Evolutionary conservation across 768 basidiomycete genomes (phyloP), one percentile per base, ranked within the genome.

Genomic region (Suillus decipiens): DNA sequence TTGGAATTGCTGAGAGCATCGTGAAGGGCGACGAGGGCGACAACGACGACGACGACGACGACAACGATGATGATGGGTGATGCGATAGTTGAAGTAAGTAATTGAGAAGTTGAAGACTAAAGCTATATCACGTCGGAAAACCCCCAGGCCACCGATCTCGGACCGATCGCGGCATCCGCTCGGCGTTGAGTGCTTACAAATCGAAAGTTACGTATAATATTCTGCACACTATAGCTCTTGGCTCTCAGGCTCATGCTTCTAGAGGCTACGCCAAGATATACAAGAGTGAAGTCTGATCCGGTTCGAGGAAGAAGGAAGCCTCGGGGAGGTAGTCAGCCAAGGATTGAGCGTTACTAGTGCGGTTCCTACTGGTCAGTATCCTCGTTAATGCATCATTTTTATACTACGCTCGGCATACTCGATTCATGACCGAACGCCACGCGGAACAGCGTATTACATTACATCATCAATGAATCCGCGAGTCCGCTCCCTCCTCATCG

Each of bases 1-100:
- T 80, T 43, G 78, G 79, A 64, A 63, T 73, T 15, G 78, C 70
- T 43, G 76, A 76, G 63, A 80, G 74, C 79, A 78, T 80, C 51
- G 63, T 11, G 61, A 59, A 17, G 5, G 8, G 7, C 28, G 55
- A 17, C 15, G 31, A 15, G 28, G 36, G 28, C 14, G 48, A 53
- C 31, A 69, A 61, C 45, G 66, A 57, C 7, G 64, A 58, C 61
- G 63, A 42, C 51, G 56, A 34, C 57, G 60, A 36, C 34, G 9
- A 34, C 28, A 50, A 34, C 57, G 58, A 48, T 28, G 28, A 3
- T 28, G 17, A 50, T 19, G n/a, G n/a, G n/a, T n/a, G n/a, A n/a
- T n/a, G n/a, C n/a, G 60, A 39, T 51, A 28, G 28, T 51, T 31
- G 50, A 17, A 28, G 28, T 15, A 48, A 15, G 50, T 7, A 8